phyloP scores from a whole-genome alignment of 2,329 filamentous ascomycete genomes.

The Colletotrichum sp. region DNA sequence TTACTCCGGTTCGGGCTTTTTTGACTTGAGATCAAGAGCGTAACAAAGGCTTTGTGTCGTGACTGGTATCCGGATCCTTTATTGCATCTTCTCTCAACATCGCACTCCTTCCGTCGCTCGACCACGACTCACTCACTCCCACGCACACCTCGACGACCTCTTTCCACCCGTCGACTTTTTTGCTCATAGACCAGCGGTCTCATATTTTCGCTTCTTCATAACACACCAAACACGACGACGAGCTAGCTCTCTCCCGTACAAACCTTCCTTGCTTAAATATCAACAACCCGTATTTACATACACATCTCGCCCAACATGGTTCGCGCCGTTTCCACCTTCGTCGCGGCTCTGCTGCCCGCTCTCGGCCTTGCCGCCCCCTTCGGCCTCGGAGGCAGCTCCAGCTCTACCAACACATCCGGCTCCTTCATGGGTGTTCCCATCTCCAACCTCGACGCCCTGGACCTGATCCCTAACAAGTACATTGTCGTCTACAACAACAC shows the following conservation, averaged over 20 bases:
- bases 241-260: conserved; percentile 21
- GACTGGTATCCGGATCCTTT: conserved; percentile 20
- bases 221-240: conserved; percentile 10
- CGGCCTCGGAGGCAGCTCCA: conserved; percentile 24
- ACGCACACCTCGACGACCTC: conserved; percentile 10
- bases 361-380: conserved; percentile 27
- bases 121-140: conserved; percentile 8
- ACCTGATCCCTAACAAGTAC: conserved; percentile 62
- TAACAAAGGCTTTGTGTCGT: conserved; percentile 18
- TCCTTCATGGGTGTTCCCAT: conserved; percentile 49
- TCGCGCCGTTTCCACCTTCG: conserved; percentile 22
- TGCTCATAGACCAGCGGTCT: conserved; percentile 19
- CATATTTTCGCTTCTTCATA: conserved; percentile 15
- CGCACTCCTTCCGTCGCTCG: conserved; percentile 2
- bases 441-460: conserved; percentile 50
- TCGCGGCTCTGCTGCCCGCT: conserved; percentile 26
- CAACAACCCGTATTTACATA: background rate
- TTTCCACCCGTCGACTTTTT: conserved; percentile 4
- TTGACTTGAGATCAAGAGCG: background rate
- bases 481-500: conserved; percentile 70
- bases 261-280: conserved; percentile 7
- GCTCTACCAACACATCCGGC: conserved; percentile 26
- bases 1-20: conserved; percentile 7
- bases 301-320: conserved; percentile 26
- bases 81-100: conserved; percentile 2